Base-by-base conservation (phyloP, 2,329 filamentous ascomycete genomes). In the Fonsecaea nubica region DNA sequence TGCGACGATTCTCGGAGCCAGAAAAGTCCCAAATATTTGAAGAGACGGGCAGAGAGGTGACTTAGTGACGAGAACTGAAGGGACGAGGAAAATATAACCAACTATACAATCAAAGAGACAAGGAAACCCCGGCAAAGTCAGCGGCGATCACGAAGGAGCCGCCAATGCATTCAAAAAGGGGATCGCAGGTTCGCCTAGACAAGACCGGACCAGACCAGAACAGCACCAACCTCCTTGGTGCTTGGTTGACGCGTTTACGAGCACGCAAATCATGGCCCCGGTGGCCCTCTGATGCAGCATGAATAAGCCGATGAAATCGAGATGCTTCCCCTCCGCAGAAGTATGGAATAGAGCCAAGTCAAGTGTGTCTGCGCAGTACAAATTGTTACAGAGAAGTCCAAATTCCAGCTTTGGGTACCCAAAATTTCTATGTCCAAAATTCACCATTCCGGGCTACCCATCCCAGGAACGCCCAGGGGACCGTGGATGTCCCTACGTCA, bases 251-350 rank as follows among this genome's bases (percentile, higher is more conserved):
- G 4, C 33, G 3, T 35, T 54, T 62, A 62, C 59, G 59, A 55
- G 52, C 59, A 55, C 13, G n/a, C 59, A 52, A 62, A 56, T 62
- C 33, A 45, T 25, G 25, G 25, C 25, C 25, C 25, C 25, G 25
- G 25, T 12, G 1, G 30, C 50, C n/a, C 38, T 40, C n/a, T 58
- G 36, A 50, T 58, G n/a, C 56, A 45, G 38, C 33, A 42, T 58
- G 56, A 58, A 58, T 42, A 58, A 58, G 38, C 25, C 56, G 45
- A 32, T 58, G 36, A 25, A 58, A 58, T 58, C 56, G 56, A 45
- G 56, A 42, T 45, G 18, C 6, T 18, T 25, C 25, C 25, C 45
- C 18, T 25, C 18, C 18, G 18, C 12, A 21, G n/a, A 21, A 50
- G 21, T 50, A 25, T 12, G 5, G 8, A 50, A 50, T 10, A 21